A percentile compares a stretch with the other conserved stretches of the same genome.
Conservation (phyloP, 306 rosid species). For the Vigna reflexopilosa region DNA sequence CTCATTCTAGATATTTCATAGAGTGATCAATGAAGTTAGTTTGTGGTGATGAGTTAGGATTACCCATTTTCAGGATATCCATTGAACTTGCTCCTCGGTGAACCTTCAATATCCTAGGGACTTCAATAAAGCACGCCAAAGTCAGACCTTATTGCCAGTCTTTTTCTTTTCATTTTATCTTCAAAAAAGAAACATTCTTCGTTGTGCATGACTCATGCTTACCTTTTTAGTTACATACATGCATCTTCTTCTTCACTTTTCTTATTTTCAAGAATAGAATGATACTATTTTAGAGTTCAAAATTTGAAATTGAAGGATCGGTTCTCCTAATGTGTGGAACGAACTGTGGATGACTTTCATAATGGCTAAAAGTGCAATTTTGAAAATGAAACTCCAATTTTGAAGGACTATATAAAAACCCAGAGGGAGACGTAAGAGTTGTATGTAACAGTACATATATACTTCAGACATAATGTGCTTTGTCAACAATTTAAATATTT, state of each 20-base stretch:
- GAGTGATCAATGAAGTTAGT: conserved; percentile 27
- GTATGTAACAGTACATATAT: neutral
- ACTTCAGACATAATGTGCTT: neutral
- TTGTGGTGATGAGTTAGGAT: conserved; percentile 33
- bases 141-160: conserved; percentile 49
- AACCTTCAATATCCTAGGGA: conserved; percentile 35
- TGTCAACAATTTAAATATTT: neutral
- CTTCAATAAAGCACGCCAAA: conserved; percentile 20
- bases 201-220: conserved; percentile 18
- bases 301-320: conserved; percentile 8
- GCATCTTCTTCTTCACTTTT: conserved; percentile 37
- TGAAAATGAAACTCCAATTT: conserved; percentile 4
- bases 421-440: neutral
- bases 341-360: neutral
- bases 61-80: conserved; percentile 54
- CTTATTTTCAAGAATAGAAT: conserved; percentile 8
- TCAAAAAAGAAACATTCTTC: neutral
- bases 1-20: conserved; percentile 37
- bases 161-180: conserved; percentile 1
- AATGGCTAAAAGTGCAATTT: neutral
- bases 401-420: neutral
- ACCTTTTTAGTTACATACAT: conserved; percentile 45
- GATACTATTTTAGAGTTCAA: conserved; percentile 15
- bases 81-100: conserved; percentile 54
- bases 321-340: neutral